Conservation (phyloP, 139 green algal species). For the Penium margaritaceum region DNA sequence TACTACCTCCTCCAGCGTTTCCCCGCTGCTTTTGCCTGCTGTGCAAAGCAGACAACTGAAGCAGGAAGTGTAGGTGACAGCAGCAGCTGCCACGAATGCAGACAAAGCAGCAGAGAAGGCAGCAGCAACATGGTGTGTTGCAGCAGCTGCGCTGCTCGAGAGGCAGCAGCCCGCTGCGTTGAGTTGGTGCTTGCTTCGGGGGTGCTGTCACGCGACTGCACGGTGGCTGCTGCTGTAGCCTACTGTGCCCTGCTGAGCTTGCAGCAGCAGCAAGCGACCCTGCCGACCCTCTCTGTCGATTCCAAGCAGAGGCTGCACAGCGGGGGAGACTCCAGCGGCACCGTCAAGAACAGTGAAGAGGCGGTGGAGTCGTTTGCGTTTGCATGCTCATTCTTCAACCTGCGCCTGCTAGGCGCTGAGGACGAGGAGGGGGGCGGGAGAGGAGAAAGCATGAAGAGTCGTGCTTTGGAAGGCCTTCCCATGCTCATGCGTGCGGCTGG, state of each 20-base stretch:
- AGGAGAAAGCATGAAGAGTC: too few relatives aligned
- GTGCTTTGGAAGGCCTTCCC: too few relatives aligned
- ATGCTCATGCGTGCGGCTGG: too few relatives aligned
- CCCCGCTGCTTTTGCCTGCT: not conserved
- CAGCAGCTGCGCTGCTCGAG: not conserved
- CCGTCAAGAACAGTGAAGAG: not conserved
- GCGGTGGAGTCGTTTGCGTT: too few relatives aligned
- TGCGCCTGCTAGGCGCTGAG: too few relatives aligned
- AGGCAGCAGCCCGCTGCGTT: not conserved
- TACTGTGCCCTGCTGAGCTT: conserved; percentile 29
- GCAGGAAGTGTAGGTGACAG: not conserved
- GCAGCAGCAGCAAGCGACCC: not conserved
- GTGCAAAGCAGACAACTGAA: too few relatives aligned
- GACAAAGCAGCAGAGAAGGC: too few relatives aligned
- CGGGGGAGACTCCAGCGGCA: not conserved
- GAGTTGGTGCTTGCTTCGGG: conserved; percentile 22
- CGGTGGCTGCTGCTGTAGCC: conserved; percentile 19
- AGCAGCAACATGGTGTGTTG: not conserved
- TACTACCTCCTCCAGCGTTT: conserved; percentile 39
- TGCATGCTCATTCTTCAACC: too few relatives aligned
- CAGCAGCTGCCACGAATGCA: not conserved
- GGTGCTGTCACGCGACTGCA: conserved; percentile 31
- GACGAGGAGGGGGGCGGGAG: too few relatives aligned
- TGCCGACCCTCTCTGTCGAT: too few relatives aligned
- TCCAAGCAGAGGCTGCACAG: not conserved